phyloP scores from a whole-genome alignment of 306 rosid genomes.

The Parietaria judaica region DNA sequence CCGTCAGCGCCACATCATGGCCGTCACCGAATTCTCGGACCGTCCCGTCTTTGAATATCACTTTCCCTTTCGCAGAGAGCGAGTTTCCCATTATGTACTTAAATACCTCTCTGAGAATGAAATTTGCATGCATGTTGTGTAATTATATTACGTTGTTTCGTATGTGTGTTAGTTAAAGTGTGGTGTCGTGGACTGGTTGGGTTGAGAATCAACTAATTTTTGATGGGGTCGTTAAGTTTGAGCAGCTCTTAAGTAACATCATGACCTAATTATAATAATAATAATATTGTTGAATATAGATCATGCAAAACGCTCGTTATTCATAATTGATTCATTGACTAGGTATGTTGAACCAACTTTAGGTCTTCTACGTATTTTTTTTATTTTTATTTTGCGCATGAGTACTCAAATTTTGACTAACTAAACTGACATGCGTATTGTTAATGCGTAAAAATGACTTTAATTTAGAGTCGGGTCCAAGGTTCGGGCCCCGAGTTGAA shows the following conservation, averaged over 20 bases:
- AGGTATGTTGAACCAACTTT: background rate
- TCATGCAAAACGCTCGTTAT: background rate
- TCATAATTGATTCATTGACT: background rate
- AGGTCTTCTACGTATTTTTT: too few species aligned
- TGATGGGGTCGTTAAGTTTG: slow-evolving; percentile 28
- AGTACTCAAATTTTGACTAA: too few species aligned
- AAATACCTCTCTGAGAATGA: background rate
- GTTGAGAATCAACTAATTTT: slow-evolving; percentile 23
- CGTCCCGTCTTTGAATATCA: slow-evolving; percentile 56
- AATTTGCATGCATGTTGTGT: background rate
- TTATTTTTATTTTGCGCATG: too few species aligned
- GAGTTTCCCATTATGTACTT: slow-evolving; percentile 58
- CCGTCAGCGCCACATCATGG: slow-evolving; percentile 41
- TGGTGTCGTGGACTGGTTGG: slow-evolving; percentile 32
- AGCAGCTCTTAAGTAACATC: slow-evolving; percentile 8
- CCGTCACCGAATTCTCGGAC: slow-evolving; percentile 39
- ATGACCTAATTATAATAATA: background rate
- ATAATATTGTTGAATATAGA: background rate
- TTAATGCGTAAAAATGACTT: too few species aligned
- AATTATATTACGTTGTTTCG: too few species aligned
- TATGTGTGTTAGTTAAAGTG: slow-evolving; percentile 61
- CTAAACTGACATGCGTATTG: too few species aligned
- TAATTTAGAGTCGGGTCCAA: too few species aligned
- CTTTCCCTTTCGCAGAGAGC: slow-evolving; percentile 32
- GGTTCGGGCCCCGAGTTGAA: too few species aligned